phyloP scores from a whole-genome alignment of 345 rosid species.

The Eutrema yunnanense region DNA sequence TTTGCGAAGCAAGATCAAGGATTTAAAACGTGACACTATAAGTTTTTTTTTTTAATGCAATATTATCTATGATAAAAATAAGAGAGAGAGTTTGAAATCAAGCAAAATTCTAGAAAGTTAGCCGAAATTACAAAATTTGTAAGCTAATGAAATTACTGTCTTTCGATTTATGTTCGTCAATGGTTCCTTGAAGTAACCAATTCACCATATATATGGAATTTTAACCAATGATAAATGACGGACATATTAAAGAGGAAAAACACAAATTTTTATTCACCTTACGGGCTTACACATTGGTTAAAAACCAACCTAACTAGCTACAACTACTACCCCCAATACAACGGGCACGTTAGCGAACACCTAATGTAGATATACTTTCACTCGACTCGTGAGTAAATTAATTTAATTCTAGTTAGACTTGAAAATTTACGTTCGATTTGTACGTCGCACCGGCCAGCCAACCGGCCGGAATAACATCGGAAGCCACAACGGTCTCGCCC shows the following conservation, averaged over 20 bases:
- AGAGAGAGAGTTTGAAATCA: background rate
- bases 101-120: background rate
- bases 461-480: slow-evolving; percentile 43
- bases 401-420: background rate
- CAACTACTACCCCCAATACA: background rate
- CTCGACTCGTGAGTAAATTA: background rate
- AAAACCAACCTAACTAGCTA: background rate
- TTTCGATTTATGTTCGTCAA: background rate
- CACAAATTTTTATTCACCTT: background rate
- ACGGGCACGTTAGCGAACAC: background rate
- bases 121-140: background rate
- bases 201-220: background rate
- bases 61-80: background rate
- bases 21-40: no score
- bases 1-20: background rate
- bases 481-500: slow-evolving; percentile 31
- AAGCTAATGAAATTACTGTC: background rate
- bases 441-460: slow-evolving; percentile 55
- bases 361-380: background rate
- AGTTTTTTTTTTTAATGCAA: no score
- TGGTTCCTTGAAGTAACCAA: background rate
- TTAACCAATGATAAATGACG: background rate
- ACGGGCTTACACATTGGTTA: background rate
- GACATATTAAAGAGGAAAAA: background rate
- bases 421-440: slow-evolving; percentile 43